Base-by-base conservation (phyloP, 805 yeast species). In the Kuraishia capsulata region DNA sequence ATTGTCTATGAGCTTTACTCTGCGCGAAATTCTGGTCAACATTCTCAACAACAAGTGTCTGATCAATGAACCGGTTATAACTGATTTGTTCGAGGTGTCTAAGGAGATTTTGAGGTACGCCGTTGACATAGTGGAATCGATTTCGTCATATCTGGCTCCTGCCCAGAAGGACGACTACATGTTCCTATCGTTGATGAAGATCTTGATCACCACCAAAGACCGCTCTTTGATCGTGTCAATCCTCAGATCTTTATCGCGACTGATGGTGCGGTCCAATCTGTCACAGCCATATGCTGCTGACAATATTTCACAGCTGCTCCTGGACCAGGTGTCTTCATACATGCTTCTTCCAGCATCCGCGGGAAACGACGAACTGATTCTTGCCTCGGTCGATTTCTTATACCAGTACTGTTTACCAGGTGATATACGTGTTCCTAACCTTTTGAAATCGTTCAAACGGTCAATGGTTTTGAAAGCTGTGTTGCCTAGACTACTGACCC, bases 91-190 rank as follows among this genome's bases (percentile, higher is more conserved):
- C 25, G 60, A 52, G 21, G 61, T 61, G 34, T 59, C 61, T 36
- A 69, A 68, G 39, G 96, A 88, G 53, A 61, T 81, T 20, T 62
- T 79, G 33, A 72, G 69, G 41, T 84, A 85, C 54, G 62, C 79
- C 11, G 57, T 86, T 38, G 98, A 92, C 56, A 71, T 88, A 24
- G 71, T 85, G 44, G 97, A 92, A 54, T 79, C 89, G 2, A 73
- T 88, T 24, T 76, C 90, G 3, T 81, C 96, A 32, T 86, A 85
- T 56, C 69, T 83, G 47, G 76, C 88, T 3, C 89, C 92, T 23
- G 82, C 81, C 20, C 68, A 76, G 19, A 69, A 76, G 37, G 78
- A 81, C 47, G 92, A 88, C 52, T 74, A 74, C 13, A 56, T 88
- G 44, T 78, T 88, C 57, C 54, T 69, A 39, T 64, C 70, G 2